Conservation (phyloP, 2,329 filamentous ascomycete genomes). For the Sphaceloma murrayae region DNA sequence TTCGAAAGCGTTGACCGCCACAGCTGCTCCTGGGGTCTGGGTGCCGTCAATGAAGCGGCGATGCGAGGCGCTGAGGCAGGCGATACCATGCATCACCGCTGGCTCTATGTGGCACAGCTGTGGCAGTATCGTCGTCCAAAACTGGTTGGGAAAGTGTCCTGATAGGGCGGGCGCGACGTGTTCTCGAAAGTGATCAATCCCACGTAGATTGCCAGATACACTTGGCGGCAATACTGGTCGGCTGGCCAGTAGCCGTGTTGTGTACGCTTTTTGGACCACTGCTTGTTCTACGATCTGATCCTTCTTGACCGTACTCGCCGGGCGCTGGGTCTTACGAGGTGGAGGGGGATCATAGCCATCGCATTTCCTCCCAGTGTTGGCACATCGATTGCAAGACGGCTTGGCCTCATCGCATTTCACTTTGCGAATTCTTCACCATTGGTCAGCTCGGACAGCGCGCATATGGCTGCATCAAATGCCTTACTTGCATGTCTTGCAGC, state of each 20-base stretch:
- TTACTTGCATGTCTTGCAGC: slow-evolving; percentile 14
- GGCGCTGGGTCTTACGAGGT: background rate
- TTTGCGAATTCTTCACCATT: slow-evolving; percentile 11
- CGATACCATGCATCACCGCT: slow-evolving; percentile 27
- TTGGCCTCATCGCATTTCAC: slow-evolving; percentile 17
- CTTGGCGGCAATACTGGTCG: background rate
- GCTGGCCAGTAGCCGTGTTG: no score
- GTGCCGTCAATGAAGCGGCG: slow-evolving; percentile 20
- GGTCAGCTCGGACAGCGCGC: background rate
- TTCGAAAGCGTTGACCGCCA: slow-evolving; percentile 16
- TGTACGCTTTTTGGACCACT: no score
- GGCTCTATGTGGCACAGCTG: slow-evolving; percentile 27
- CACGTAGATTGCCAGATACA: slow-evolving; percentile 4
- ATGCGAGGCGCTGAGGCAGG: slow-evolving; percentile 27
- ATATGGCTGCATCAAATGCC: background rate
- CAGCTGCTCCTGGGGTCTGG: background rate
- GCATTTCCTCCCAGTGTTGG: slow-evolving; percentile 47
- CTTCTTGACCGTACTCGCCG: background rate
- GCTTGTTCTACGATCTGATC: no score
- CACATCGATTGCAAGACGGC: slow-evolving; percentile 29
- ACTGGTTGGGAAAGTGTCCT: slow-evolving; percentile 22
- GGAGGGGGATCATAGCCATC: slow-evolving; percentile 40
- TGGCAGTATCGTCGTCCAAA: slow-evolving; percentile 27
- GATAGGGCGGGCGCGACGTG: slow-evolving; percentile 21
- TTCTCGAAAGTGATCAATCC: slow-evolving; percentile 23